A percentile compares a stretch with the other conserved stretches of the same genome.
phyloP scores from a whole-genome alignment of 2,329 filamentous ascomycete genomes.

The Alternaria rosae region DNA sequence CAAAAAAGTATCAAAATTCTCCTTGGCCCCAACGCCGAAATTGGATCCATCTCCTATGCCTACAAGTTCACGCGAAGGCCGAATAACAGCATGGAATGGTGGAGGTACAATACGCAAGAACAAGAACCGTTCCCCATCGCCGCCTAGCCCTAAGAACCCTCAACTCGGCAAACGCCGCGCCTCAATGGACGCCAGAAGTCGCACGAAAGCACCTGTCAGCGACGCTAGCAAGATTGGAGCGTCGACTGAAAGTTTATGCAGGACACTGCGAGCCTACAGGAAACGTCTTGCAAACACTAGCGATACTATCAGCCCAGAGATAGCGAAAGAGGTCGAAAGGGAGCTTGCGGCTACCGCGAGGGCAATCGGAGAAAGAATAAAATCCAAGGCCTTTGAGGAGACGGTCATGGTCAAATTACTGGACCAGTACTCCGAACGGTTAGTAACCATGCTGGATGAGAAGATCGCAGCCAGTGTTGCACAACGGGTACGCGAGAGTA shows the following conservation, averaged over 20 bases:
- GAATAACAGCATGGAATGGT: conserved; percentile 22
- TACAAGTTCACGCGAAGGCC: conserved; percentile 32
- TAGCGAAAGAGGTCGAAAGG: conserved; percentile 63
- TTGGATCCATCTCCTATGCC: conserved; percentile 53
- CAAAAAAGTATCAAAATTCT: conserved; percentile 63
- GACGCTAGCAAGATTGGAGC: conserved; percentile 46
- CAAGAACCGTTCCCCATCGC: conserved; percentile 53
- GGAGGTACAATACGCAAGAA: conserved; percentile 36
- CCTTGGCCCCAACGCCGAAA: conserved; percentile 55
- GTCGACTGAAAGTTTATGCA: conserved; percentile 64
- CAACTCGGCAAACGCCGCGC: conserved; percentile 53
- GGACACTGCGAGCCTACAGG: conserved; percentile 64
- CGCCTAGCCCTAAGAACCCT: conserved; percentile 46
- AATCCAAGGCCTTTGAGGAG: conserved; percentile 53
- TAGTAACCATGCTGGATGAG: conserved; percentile 76
- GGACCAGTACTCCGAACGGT: conserved; percentile 76
- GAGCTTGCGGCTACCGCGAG: conserved; percentile 61
- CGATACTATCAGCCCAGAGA: conserved; percentile 55
- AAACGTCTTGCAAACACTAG: conserved; percentile 62
- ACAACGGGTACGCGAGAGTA: conserved; percentile 44
- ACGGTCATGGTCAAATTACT: conserved; percentile 63
- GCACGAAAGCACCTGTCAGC: conserved; percentile 51
- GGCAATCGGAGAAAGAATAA: conserved; percentile 53
- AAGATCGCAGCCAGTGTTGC: conserved; percentile 62
- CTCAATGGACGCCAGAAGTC: conserved; percentile 60